These are phyloP conservation scores for Terana coerulea DNA, from an alignment of 768 basidiomycete species.

Conservation along the genomic window DNA sequence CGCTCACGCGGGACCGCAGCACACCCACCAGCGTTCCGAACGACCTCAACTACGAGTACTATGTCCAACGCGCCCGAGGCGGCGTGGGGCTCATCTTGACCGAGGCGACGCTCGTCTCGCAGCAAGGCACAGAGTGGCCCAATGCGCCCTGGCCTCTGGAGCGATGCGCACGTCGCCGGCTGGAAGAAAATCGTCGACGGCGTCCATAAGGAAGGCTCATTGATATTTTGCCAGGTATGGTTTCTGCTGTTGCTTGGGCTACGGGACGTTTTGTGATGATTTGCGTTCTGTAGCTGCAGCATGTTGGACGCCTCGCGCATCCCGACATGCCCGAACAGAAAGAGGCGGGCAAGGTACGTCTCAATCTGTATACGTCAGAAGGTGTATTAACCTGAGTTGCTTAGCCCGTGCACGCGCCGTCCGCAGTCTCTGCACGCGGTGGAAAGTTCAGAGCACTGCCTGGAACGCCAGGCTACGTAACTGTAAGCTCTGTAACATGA, in stretches of 20 bases:
- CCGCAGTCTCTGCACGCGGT: constrained; percentile 6
- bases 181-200: constrained; percentile 41
- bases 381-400: not conserved
- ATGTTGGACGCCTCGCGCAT: constrained; percentile 8
- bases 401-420: constrained; percentile 6
- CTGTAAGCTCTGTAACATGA: not conserved
- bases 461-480: constrained; percentile 6
- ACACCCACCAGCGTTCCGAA: constrained; percentile 31
- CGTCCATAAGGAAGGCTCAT: constrained; percentile 4
- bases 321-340: constrained; percentile 10
- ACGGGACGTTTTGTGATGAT: not conserved
- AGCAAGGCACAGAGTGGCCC: constrained; percentile 42
- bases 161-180: constrained; percentile 44
- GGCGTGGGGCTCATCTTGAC: constrained; percentile 54
- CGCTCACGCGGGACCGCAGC: constrained; percentile 45
- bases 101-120: constrained; percentile 53
- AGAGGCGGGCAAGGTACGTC: constrained; percentile 3
- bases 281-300: constrained; percentile 2
- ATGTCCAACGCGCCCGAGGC: constrained; percentile 40
- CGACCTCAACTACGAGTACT: constrained; percentile 40
- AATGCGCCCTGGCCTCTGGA: constrained; percentile 63
- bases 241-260: not conserved
- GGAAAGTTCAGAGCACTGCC: constrained; percentile 10
- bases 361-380: not conserved
- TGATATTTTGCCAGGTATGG: constrained; percentile 11